Conservation (phyloP, 78 protist genomes). For the Corallochytrium limacisporum region DNA sequence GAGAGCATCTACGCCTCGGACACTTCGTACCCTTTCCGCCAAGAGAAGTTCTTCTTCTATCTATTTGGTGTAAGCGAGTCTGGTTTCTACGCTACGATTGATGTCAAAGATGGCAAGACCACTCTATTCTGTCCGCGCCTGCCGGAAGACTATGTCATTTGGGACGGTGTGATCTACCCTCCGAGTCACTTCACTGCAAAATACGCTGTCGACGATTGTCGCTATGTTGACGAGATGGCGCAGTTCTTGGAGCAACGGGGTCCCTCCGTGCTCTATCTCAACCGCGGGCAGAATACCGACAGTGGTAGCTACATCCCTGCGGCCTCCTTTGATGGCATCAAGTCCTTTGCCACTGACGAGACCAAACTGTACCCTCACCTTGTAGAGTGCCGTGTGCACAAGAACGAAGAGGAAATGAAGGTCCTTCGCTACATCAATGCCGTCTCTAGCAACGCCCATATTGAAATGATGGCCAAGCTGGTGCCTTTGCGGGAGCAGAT, state of each 20-base stretch:
- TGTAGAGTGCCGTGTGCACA: slow-evolving; percentile 45
- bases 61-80: slow-evolving; percentile 16
- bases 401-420: slow-evolving; percentile 46
- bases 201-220: slow-evolving; percentile 14
- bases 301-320: neutral
- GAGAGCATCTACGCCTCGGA: too few relatives aligned
- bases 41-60: slow-evolving; percentile 1
- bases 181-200: neutral
- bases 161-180: slow-evolving; percentile 23
- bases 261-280: neutral
- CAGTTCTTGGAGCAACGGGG: neutral
- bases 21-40: too few relatives aligned
- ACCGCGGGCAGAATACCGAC: slow-evolving; percentile 1
- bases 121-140: slow-evolving; percentile 8
- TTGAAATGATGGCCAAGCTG: slow-evolving; percentile 31
- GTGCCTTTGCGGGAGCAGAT: too few relatives aligned
- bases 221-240: slow-evolving; percentile 12
- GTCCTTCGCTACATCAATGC: slow-evolving; percentile 35
- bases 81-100: slow-evolving; percentile 1
- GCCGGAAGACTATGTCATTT: slow-evolving; percentile 24
- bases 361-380: neutral
- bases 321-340: slow-evolving; percentile 13
- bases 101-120: neutral
- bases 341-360: neutral
- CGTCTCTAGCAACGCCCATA: slow-evolving; percentile 36